phyloP scores from a whole-genome alignment of 2,329 filamentous ascomycete genomes.

The Aspergillus hortae region DNA sequence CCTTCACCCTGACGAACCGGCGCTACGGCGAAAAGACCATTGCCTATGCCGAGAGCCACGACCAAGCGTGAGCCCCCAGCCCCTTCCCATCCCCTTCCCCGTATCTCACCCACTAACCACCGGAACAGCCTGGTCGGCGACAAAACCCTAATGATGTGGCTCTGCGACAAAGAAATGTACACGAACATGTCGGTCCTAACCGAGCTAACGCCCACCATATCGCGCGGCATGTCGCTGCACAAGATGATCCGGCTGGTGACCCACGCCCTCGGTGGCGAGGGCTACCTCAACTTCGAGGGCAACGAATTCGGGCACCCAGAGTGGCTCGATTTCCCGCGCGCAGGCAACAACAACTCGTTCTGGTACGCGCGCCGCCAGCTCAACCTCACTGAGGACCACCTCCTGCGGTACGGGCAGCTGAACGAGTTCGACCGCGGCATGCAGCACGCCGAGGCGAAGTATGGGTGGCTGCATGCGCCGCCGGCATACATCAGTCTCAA shows the following conservation, averaged over 20 bases:
- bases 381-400: slow-evolving; percentile 80
- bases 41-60: slow-evolving; percentile 94
- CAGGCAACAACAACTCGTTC: slow-evolving; percentile 88
- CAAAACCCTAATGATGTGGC: slow-evolving; percentile 96
- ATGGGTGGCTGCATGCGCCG: slow-evolving; percentile 80
- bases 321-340: slow-evolving; percentile 97
- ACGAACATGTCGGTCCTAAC: slow-evolving; percentile 91
- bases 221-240: slow-evolving; percentile 86
- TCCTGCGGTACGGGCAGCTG: slow-evolving; percentile 85
- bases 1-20: slow-evolving; percentile 85
- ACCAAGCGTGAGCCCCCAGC: slow-evolving; percentile 74
- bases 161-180: slow-evolving; percentile 95
- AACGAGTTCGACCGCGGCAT: slow-evolving; percentile 92
- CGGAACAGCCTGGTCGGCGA: slow-evolving; percentile 77
- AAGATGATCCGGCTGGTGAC: slow-evolving; percentile 97
- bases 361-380: slow-evolving; percentile 92
- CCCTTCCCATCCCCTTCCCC: neutral
- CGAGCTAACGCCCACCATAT: slow-evolving; percentile 81
- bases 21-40: slow-evolving; percentile 97
- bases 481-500: slow-evolving; percentile 94
- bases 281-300: slow-evolving; percentile 97
- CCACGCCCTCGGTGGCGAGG: slow-evolving; percentile 86
- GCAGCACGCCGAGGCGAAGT: slow-evolving; percentile 82
- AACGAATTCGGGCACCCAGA: slow-evolving; percentile 99
- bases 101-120: slow-evolving; percentile 5